Conservation (phyloP, 306 rosid genomes). For the Lathyrus aphaca region DNA sequence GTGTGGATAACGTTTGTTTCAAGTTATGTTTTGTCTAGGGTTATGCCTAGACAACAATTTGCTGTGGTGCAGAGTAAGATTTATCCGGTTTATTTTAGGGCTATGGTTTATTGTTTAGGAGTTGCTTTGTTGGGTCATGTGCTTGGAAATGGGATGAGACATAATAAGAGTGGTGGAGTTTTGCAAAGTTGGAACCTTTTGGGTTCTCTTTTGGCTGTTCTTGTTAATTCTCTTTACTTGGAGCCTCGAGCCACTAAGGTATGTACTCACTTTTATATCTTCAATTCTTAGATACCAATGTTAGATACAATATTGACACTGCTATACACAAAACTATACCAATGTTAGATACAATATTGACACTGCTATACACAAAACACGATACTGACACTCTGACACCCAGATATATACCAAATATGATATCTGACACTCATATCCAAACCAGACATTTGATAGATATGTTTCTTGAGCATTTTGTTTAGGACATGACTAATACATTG, state of each 20-base stretch:
- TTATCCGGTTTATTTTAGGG: constrained; percentile 72
- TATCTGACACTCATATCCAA: too few species aligned
- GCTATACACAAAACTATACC: too few species aligned
- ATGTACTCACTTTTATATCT: background rate
- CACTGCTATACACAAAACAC: too few species aligned
- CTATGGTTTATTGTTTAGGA: constrained; percentile 55
- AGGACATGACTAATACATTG: background rate
- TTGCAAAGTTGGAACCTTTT: constrained; percentile 55
- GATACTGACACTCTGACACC: too few species aligned
- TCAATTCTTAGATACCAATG: too few species aligned
- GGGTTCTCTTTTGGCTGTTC: constrained; percentile 46
- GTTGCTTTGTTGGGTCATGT: constrained; percentile 60
- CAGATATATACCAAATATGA: too few species aligned
- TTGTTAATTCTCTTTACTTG: constrained; percentile 63
- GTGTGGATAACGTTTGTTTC: constrained; percentile 78
- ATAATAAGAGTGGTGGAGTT: constrained; percentile 11
- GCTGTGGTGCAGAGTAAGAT: constrained; percentile 85
- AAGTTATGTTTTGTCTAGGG: constrained; percentile 58
- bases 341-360: too few species aligned
- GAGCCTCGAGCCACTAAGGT: constrained; percentile 87
- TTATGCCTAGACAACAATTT: constrained; percentile 72
- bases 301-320: too few species aligned
- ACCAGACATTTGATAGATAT: background rate
- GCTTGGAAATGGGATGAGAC: constrained; percentile 30
- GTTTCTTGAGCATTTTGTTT: background rate